Percentiles rank a stretch among this genome's conserved stretches.
These are phyloP conservation scores for Ochromonas danica DNA, from an alignment of 108 stramenopile species.

Conservation along the genomic window DNA sequence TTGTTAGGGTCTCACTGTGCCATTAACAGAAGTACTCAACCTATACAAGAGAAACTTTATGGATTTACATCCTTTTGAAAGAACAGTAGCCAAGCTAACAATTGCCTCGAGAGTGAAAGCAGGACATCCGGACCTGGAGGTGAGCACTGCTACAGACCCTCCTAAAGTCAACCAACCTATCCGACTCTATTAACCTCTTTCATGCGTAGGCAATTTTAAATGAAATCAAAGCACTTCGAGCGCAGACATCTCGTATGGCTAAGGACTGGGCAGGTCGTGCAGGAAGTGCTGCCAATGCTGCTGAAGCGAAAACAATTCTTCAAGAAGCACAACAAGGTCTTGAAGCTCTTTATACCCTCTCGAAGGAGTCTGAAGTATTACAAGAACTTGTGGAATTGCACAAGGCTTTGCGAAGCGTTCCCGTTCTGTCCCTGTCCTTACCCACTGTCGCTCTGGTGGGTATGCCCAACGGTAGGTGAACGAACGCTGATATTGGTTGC, in stretches of 20 bases:
- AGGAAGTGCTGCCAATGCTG: constrained; percentile 72
- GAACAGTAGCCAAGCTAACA: constrained; percentile 82
- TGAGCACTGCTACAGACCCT: too few relatives aligned
- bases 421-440: constrained; percentile 75
- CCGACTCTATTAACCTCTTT: neutral
- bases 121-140: constrained; percentile 67
- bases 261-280: constrained; percentile 73
- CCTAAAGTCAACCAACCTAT: neutral
- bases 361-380: constrained; percentile 60
- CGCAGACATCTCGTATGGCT: constrained; percentile 57
- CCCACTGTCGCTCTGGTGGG: constrained; percentile 92
- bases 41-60: constrained; percentile 69
- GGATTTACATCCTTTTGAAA: constrained; percentile 86
- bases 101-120: constrained; percentile 68
- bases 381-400: constrained; percentile 47
- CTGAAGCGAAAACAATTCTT: constrained; percentile 63
- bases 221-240: constrained; percentile 34
- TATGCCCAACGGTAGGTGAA: constrained; percentile 95
- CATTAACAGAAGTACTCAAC: constrained; percentile 71
- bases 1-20: constrained; percentile 74
- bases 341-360: constrained; percentile 62
- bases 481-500: too few relatives aligned
- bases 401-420: constrained; percentile 73
- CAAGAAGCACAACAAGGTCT: constrained; percentile 63
- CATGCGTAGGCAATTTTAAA: constrained; percentile 37